Percentiles rank a stretch among this genome's conserved stretches.
These are phyloP conservation scores for Colletotrichum acutatum DNA, from an alignment of 2,329 filamentous ascomycete genomes.

Conservation along the genomic window DNA sequence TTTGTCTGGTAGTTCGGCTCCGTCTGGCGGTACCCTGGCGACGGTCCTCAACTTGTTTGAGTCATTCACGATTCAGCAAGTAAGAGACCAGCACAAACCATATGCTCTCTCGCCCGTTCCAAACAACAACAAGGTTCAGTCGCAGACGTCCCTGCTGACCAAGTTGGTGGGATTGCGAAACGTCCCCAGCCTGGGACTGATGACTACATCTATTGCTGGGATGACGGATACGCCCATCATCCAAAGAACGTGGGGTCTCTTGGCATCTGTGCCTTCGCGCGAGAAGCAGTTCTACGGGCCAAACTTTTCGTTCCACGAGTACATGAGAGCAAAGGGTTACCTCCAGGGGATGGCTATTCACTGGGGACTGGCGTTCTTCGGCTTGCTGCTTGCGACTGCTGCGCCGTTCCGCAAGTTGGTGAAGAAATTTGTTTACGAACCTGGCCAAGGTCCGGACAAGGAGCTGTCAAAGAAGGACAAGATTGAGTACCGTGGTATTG, in stretches of 20 bases:
- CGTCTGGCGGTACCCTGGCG: constrained; percentile 75
- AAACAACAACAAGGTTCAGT: constrained; percentile 47
- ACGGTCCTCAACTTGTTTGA: constrained; percentile 73
- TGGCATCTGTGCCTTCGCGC: constrained; percentile 55
- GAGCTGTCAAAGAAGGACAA: constrained; percentile 68
- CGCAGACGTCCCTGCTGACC: constrained; percentile 51
- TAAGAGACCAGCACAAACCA: constrained; percentile 58
- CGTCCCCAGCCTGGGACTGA: constrained; percentile 63
- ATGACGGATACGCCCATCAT: constrained; percentile 65
- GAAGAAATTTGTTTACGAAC: constrained; percentile 58
- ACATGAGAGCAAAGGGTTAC: constrained; percentile 61
- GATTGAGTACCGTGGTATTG: constrained; percentile 73
- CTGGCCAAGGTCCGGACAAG: constrained; percentile 64
- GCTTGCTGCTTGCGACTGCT: constrained; percentile 55
- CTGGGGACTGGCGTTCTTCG: constrained; percentile 55
- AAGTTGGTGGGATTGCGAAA: constrained; percentile 60
- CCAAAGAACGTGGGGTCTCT: constrained; percentile 72
- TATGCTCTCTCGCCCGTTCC: constrained; percentile 69
- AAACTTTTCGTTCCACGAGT: constrained; percentile 70
- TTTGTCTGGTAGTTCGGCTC: constrained; percentile 49
- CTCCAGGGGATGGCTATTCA: constrained; percentile 62
- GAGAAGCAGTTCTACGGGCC: constrained; percentile 65
- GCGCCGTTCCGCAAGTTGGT: constrained; percentile 58
- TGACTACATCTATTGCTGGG: constrained; percentile 63
- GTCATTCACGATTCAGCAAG: constrained; percentile 58